A percentile compares a stretch with the other conserved stretches of the same genome.
These are phyloP conservation scores for Heliamphora exappendiculata DNA, from an alignment of 148 eudicot genomes.

Conservation along the genomic window DNA sequence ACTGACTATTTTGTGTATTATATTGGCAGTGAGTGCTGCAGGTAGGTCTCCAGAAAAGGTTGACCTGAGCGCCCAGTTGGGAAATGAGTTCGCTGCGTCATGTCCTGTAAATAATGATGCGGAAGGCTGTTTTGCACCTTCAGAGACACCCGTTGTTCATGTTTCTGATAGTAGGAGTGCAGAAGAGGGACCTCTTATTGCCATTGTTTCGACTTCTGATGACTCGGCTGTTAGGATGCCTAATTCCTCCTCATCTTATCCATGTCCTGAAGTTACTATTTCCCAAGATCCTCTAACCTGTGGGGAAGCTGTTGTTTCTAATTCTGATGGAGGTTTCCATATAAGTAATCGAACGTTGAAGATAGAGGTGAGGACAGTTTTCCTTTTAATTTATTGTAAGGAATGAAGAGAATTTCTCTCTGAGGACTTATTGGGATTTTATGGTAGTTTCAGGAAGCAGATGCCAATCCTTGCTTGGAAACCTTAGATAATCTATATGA, in stretches of 20 bases:
- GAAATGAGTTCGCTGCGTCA: neutral
- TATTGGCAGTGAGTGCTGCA: neutral
- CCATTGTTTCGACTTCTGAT: constrained; percentile 19
- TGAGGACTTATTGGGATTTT: neutral
- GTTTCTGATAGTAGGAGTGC: constrained; percentile 17
- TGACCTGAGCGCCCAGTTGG: neutral
- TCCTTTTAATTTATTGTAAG: neutral
- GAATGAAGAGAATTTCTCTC: constrained; percentile 3
- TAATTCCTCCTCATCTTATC: constrained; percentile 10
- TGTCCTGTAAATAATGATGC: constrained; percentile 15
- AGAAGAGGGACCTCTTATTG: constrained; percentile 15
- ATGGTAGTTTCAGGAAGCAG: constrained; percentile 41
- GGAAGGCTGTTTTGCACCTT: constrained; percentile 11
- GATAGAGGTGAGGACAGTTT: constrained; percentile 19
- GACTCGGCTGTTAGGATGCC: constrained; percentile 16
- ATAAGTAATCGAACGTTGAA: constrained; percentile 12
- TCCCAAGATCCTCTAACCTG: constrained; percentile 17
- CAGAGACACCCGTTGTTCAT: constrained; percentile 18
- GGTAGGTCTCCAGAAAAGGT: neutral
- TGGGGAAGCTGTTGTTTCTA: constrained; percentile 18
- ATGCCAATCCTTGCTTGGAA: constrained; percentile 35
- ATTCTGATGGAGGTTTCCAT: constrained; percentile 10
- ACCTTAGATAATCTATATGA: constrained; percentile 24
- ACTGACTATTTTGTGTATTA: neutral
- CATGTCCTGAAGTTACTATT: constrained; percentile 12